A percentile compares a stretch with the other conserved stretches of the same genome.
Conservation (phyloP, 495 filamentous ascomycete species). For the Aspergillus leporis region DNA sequence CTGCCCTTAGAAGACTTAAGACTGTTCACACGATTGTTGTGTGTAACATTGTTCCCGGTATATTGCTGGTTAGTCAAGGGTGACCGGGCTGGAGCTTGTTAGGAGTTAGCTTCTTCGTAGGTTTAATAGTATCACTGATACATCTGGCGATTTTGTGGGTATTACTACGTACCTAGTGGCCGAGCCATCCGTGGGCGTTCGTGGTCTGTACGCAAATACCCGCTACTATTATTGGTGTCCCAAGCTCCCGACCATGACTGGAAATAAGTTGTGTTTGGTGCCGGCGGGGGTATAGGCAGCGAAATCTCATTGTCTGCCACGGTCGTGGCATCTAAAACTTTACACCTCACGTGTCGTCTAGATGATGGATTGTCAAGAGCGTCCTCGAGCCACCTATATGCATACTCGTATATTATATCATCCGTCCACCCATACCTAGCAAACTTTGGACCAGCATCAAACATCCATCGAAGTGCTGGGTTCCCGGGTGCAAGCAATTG, state of each 20-base stretch:
- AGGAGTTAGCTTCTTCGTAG: not conserved
- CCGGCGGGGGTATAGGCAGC: slow-evolving; percentile 19
- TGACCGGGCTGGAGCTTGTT: not conserved
- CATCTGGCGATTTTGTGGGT: not conserved
- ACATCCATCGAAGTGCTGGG: slow-evolving; percentile 23
- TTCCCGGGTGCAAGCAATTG: slow-evolving; percentile 5
- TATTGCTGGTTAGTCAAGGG: not conserved
- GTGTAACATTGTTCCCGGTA: not conserved
- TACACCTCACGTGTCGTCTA: slow-evolving; percentile 14
- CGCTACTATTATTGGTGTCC: not conserved
- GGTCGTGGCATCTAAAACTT: slow-evolving; percentile 8
- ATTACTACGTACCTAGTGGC: not conserved
- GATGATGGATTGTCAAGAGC: slow-evolving; percentile 14
- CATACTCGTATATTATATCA: slow-evolving; percentile 19
- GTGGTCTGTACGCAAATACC: slow-evolving; percentile 7
- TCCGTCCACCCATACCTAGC: slow-evolving; percentile 10
- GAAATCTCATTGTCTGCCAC: slow-evolving; percentile 25
- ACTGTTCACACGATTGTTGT: not conserved
- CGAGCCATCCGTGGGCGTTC: slow-evolving; percentile 18
- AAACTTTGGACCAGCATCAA: slow-evolving; percentile 24
- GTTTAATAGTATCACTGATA: not conserved
- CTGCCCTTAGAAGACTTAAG: not conserved
- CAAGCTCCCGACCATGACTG: not conserved
- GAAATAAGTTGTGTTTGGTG: slow-evolving; percentile 6
- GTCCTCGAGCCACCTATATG: slow-evolving; percentile 21